Evolutionary conservation across 257 asterid species (phyloP).

Genomic region (Jacaranda copaia): DNA sequence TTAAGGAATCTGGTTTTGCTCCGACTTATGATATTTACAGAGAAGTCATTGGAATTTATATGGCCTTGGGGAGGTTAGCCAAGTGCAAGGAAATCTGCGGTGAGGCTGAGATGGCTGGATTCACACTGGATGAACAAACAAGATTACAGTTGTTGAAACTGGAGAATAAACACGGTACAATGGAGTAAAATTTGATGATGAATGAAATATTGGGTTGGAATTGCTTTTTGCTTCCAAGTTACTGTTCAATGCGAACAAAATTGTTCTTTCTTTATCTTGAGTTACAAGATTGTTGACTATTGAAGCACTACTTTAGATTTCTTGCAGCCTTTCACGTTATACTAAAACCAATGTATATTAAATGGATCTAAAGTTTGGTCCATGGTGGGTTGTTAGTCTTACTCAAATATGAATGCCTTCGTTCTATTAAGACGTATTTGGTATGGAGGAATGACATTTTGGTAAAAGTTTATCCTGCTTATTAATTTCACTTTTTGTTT

Average conservation of each 20-base stretch:
- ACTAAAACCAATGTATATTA: too few relatives aligned
- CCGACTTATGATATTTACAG: constrained; percentile 71
- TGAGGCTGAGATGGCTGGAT: constrained; percentile 88
- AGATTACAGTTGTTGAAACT: constrained; percentile 26
- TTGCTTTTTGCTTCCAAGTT: neutral
- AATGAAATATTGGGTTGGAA: neutral
- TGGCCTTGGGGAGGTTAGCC: constrained; percentile 70
- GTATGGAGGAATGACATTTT: too few relatives aligned
- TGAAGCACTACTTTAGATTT: too few relatives aligned
- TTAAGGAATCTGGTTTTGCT: constrained; percentile 75
- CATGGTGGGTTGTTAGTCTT: too few relatives aligned
- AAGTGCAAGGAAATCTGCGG: constrained; percentile 66
- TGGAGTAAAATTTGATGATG: neutral
- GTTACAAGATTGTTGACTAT: neutral
- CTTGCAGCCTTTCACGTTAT: too few relatives aligned
- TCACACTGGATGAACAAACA: constrained; percentile 46
- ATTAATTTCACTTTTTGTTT: too few relatives aligned
- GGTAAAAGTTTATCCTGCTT: too few relatives aligned
- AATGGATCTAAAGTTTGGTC: too few relatives aligned
- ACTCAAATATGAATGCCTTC: too few relatives aligned
- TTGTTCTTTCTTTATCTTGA: neutral
- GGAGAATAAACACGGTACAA: constrained; percentile 13
- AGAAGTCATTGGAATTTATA: constrained; percentile 53
- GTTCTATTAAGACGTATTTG: too few relatives aligned
- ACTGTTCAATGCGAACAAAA: neutral